A percentile compares a stretch with the other conserved stretches of the same genome.
phyloP scores from a whole-genome alignment of 495 filamentous ascomycete species.

The Annulohypoxylon moriforme region DNA sequence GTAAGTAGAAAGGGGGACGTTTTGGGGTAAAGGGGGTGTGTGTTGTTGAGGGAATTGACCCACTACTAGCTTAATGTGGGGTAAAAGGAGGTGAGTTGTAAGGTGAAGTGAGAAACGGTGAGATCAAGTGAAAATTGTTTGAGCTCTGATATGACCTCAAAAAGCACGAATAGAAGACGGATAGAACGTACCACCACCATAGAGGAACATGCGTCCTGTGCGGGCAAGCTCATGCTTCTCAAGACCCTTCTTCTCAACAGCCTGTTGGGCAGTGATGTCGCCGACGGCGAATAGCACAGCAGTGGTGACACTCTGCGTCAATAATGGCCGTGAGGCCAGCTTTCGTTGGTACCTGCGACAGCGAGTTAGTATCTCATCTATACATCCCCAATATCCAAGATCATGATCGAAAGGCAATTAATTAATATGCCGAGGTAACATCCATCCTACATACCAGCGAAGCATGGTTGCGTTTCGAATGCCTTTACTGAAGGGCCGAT shows the following conservation, averaged over 20 bases:
- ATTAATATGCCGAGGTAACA: constrained; percentile 32
- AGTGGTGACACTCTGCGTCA: constrained; percentile 90
- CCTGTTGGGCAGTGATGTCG: constrained; percentile 92
- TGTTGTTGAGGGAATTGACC: constrained; percentile 24
- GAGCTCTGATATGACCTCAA: constrained; percentile 3
- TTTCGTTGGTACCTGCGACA: constrained; percentile 85
- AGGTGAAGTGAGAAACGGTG: constrained; percentile 18
- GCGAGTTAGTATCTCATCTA: constrained; percentile 27
- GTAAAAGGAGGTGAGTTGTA: constrained; percentile 25
- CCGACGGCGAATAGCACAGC: constrained; percentile 90
- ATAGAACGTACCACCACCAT: constrained; percentile 79
- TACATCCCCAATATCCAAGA: neutral
- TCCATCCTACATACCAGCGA: constrained; percentile 46
- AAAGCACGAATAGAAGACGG: constrained; percentile 15
- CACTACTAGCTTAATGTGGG: constrained; percentile 26
- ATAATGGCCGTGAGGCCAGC: constrained; percentile 81
- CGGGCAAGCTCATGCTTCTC: constrained; percentile 83
- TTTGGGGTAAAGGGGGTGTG: neutral
- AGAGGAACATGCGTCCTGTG: constrained; percentile 90
- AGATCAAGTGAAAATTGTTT: constrained; percentile 15
- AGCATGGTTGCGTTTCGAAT: constrained; percentile 44
- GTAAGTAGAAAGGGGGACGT: neutral
- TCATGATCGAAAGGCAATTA: neutral
- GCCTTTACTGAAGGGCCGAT: constrained; percentile 33
- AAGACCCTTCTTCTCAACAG: constrained; percentile 82